Evolutionary conservation across 2,329 filamentous ascomycete genomes (phyloP).

Genomic region (Akanthomyces muscarius): DNA sequence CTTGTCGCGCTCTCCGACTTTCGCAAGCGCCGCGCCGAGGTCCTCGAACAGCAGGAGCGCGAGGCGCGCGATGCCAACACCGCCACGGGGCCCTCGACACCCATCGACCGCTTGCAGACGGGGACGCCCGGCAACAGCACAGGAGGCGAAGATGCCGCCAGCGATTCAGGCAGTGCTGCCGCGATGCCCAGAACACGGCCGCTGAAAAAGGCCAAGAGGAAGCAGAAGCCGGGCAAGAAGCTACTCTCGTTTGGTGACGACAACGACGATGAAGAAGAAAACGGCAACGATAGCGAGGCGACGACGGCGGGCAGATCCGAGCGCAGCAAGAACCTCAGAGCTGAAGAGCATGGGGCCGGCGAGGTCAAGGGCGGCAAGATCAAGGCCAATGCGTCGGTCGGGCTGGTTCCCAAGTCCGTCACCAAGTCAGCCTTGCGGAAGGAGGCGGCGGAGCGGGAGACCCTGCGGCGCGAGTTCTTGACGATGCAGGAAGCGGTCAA

Average conservation of each 20-base stretch:
- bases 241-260: slow-evolving; percentile 64
- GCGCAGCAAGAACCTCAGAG: slow-evolving; percentile 19
- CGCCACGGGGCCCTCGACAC: slow-evolving; percentile 42
- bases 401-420: slow-evolving; percentile 61
- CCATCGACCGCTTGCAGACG: slow-evolving; percentile 43
- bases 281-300: slow-evolving; percentile 30
- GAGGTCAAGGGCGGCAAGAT: slow-evolving; percentile 44
- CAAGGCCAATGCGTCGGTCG: slow-evolving; percentile 58
- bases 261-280: slow-evolving; percentile 20
- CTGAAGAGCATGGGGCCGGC: slow-evolving; percentile 9
- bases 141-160: slow-evolving; percentile 24
- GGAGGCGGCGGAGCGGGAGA: slow-evolving; percentile 74
- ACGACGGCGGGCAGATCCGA: slow-evolving; percentile 35
- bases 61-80: slow-evolving; percentile 63
- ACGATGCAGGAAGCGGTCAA: slow-evolving; percentile 81
- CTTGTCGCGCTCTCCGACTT: slow-evolving; percentile 91
- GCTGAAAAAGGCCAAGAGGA: slow-evolving; percentile 36
- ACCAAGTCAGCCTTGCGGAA: slow-evolving; percentile 72
- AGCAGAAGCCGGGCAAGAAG: slow-evolving; percentile 39
- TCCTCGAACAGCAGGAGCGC: slow-evolving; percentile 84
- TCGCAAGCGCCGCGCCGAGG: slow-evolving; percentile 90
- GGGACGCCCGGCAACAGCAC: slow-evolving; percentile 40
- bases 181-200: slow-evolving; percentile 22
- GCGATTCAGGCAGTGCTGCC: slow-evolving; percentile 28
- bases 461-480: slow-evolving; percentile 78